These are phyloP conservation scores for Leccinum huronense DNA, from an alignment of 1,284 basidiomycete genomes.

Conservation along the genomic window DNA sequence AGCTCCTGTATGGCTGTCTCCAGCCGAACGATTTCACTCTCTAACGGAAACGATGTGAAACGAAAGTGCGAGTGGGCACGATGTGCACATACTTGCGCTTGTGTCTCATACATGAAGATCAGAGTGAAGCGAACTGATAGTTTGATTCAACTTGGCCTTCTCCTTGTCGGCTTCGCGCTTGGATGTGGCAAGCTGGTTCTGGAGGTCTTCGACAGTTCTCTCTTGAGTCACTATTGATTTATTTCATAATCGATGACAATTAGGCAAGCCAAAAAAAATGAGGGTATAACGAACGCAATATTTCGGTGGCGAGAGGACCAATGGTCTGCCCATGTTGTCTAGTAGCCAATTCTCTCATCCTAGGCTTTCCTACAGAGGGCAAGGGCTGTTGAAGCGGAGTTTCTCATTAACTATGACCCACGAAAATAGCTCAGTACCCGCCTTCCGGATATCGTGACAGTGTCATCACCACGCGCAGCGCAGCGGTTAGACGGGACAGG, in stretches of 20 bases:
- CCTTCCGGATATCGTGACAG: constrained; percentile 19
- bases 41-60: constrained; percentile 5
- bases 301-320: constrained; percentile 25
- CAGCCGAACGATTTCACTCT: neutral
- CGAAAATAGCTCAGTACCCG: neutral
- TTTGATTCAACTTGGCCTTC: neutral
- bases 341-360: constrained; percentile 22
- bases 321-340: constrained; percentile 7
- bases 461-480: constrained; percentile 21
- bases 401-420: neutral
- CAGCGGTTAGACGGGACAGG: constrained; percentile 10
- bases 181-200: neutral
- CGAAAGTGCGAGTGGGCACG: neutral
- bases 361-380: constrained; percentile 11
- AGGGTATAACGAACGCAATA: neutral
- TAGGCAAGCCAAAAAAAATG: neutral
- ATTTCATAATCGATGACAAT: neutral
- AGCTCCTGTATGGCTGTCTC: neutral
- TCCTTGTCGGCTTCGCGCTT: neutral
- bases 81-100: constrained; percentile 4
- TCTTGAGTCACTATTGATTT: neutral
- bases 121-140: neutral
- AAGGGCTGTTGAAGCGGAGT: constrained; percentile 4
- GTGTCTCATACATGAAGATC: neutral
- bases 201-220: neutral